phyloP scores from a whole-genome alignment of 495 filamentous ascomycete genomes.

The Annulohypoxylon bovei region DNA sequence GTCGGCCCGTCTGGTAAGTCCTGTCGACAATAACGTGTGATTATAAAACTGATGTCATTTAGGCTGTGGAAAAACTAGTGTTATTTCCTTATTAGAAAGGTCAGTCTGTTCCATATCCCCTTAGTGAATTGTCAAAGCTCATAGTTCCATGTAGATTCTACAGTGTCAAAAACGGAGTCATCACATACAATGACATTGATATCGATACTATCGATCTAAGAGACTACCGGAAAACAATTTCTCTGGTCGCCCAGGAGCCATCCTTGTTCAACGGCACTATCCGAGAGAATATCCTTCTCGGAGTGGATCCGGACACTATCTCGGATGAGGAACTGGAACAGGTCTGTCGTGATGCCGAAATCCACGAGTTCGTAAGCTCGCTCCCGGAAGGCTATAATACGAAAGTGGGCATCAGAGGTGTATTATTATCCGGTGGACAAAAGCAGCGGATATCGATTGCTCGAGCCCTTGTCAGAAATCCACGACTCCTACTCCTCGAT shows the following conservation, averaged over 20 bases:
- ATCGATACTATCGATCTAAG: constrained; percentile 57
- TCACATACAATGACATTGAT: constrained; percentile 60
- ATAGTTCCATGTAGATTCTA: constrained; percentile 60
- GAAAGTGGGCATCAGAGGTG: constrained; percentile 69
- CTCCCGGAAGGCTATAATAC: constrained; percentile 71
- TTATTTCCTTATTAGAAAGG: constrained; percentile 71
- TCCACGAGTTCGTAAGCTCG: constrained; percentile 67
- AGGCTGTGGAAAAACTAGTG: constrained; percentile 79
- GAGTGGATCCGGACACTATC: constrained; percentile 52
- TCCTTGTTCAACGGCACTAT: constrained; percentile 69
- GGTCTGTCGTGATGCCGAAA: constrained; percentile 65
- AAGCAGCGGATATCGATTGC: constrained; percentile 81
- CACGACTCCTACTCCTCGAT: constrained; percentile 77
- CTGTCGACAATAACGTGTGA: neutral
- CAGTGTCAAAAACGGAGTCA: constrained; percentile 56
- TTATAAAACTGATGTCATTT: constrained; percentile 47
- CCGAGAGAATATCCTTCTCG: constrained; percentile 69
- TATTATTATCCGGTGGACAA: constrained; percentile 79
- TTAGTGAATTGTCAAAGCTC: constrained; percentile 5
- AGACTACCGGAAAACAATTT: constrained; percentile 64
- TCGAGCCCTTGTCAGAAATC: constrained; percentile 77
- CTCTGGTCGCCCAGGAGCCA: constrained; percentile 69
- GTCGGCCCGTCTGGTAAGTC: constrained; percentile 62
- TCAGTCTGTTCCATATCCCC: constrained; percentile 21
- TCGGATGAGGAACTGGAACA: constrained; percentile 56